Conservation (phyloP, 441 rosid genomes). For the Corymbia citriodora region DNA sequence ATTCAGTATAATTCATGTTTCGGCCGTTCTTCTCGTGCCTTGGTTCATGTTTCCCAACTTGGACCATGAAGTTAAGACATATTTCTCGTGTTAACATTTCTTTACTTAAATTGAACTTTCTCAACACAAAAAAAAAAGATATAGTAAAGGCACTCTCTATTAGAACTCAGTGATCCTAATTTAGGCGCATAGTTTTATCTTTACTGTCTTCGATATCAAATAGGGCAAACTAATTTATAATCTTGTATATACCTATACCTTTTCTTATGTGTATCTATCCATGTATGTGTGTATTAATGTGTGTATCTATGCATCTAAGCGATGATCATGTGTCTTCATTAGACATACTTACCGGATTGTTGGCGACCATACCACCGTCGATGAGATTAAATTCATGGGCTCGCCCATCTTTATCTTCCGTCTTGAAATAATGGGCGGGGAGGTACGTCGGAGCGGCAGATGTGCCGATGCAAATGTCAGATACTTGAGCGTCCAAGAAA, state of each 20-base stretch:
- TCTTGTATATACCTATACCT: neutral
- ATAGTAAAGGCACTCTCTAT: neutral
- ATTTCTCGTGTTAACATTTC: neutral
- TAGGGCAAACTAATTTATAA: neutral
- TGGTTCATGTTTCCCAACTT: neutral
- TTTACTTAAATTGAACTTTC: neutral
- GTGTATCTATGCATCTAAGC: neutral
- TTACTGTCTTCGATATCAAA: neutral
- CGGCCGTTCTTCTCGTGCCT: neutral
- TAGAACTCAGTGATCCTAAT: neutral
- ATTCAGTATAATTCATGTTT: neutral
- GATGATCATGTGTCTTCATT: neutral
- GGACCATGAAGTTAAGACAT: neutral
- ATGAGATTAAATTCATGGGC: conserved; percentile 39
- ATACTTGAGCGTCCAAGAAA: conserved; percentile 27
- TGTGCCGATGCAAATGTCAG: conserved; percentile 50
- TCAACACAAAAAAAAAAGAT: neutral
- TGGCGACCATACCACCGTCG: conserved; percentile 47
- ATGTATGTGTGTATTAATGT: neutral
- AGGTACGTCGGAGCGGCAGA: conserved; percentile 48
- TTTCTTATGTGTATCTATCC: neutral
- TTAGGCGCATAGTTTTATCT: neutral
- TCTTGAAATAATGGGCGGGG: conserved; percentile 38
- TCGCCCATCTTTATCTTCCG: conserved; percentile 18
- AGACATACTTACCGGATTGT: conserved; percentile 37